These are phyloP conservation scores for Colletotrichum acutatum DNA, from an alignment of 2,329 filamentous ascomycete genomes.

Conservation along the genomic window DNA sequence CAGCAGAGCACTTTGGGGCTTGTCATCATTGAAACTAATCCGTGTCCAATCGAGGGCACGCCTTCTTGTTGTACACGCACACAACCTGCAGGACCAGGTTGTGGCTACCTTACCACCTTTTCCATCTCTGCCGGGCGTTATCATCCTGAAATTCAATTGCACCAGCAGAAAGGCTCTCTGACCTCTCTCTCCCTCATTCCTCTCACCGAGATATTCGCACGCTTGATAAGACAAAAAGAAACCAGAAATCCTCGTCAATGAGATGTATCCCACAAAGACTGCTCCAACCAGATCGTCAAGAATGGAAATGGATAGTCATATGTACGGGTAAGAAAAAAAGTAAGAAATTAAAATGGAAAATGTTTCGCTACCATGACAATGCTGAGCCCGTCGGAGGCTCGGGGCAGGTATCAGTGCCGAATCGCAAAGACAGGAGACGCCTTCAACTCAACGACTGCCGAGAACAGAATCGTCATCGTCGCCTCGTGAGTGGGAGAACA, in stretches of 20 bases:
- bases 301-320: slow-evolving; percentile 1
- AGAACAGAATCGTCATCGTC: slow-evolving; percentile 28
- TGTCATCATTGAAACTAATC: neutral
- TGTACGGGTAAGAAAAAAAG: slow-evolving; percentile 3
- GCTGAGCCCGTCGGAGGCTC: slow-evolving; percentile 16
- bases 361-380: slow-evolving; percentile 20
- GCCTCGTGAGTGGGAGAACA: slow-evolving; percentile 19
- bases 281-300: slow-evolving; percentile 16
- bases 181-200: neutral
- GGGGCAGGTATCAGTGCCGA: slow-evolving; percentile 18
- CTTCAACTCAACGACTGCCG: slow-evolving; percentile 28
- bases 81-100: neutral
- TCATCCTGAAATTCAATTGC: neutral
- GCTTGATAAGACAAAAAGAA: slow-evolving; percentile 8
- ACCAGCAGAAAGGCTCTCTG: neutral
- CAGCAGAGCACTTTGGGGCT: neutral
- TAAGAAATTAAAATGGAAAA: neutral
- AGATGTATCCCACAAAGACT: slow-evolving; percentile 20
- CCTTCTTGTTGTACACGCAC: slow-evolving; percentile 19
- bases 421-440: slow-evolving; percentile 21
- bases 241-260: slow-evolving; percentile 10
- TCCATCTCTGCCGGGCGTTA: neutral
- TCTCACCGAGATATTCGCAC: neutral
- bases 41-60: neutral
- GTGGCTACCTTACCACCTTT: neutral